phyloP scores from a whole-genome alignment of 2,329 filamentous ascomycete species.

The Exophiala mesophila region DNA sequence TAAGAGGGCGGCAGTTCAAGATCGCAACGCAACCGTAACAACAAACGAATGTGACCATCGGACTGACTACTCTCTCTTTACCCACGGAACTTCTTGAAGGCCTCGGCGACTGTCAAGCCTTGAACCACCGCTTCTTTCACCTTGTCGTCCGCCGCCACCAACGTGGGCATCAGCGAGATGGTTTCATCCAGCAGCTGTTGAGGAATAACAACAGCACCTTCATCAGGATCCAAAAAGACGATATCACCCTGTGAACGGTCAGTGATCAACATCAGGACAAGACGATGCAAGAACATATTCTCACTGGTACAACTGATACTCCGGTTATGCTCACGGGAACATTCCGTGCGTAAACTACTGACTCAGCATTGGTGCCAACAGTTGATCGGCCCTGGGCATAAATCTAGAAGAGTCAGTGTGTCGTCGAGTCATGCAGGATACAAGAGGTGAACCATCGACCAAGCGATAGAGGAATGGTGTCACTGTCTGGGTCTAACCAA shows the following conservation, averaged over 20 bases:
- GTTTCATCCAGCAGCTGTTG: constrained; percentile 55
- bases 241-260: constrained; percentile 54
- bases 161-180: constrained; percentile 54
- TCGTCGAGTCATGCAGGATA: too few relatives aligned
- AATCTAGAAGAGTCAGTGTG: constrained; percentile 33
- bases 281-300: constrained; percentile 9
- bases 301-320: constrained; percentile 39
- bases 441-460: too few relatives aligned
- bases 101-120: constrained; percentile 60
- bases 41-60: not conserved
- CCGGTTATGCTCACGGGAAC: constrained; percentile 38
- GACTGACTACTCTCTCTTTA: constrained; percentile 4
- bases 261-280: not conserved
- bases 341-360: constrained; percentile 39
- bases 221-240: constrained; percentile 63
- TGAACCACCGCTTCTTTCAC: constrained; percentile 61
- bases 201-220: constrained; percentile 66
- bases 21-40: too few relatives aligned
- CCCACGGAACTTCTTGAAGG: constrained; percentile 50
- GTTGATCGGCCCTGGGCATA: constrained; percentile 42
- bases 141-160: constrained; percentile 51
- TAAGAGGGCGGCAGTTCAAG: too few relatives aligned
- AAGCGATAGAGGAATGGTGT: too few relatives aligned
- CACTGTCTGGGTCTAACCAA: too few relatives aligned
- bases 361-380: constrained; percentile 42